Conservation (phyloP, 2,329 filamentous ascomycete species). For the Aureobasidium namibiae region DNA sequence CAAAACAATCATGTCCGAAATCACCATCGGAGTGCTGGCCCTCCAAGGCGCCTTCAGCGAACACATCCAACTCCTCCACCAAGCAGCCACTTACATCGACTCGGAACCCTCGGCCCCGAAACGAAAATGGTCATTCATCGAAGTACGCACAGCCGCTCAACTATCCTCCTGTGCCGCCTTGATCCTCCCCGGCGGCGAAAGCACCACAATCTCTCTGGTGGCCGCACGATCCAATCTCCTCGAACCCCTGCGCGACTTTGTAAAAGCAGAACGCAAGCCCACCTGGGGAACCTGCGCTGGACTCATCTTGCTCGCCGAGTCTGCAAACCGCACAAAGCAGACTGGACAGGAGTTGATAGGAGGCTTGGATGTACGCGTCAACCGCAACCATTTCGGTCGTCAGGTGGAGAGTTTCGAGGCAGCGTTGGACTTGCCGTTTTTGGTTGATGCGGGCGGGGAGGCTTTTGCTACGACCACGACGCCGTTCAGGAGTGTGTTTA, state of each 20-base stretch:
- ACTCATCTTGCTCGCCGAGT: constrained; percentile 80
- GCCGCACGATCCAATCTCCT: constrained; percentile 73
- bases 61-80: constrained; percentile 67
- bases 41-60: constrained; percentile 92
- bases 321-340: constrained; percentile 79
- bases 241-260: constrained; percentile 78
- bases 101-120: constrained; percentile 14
- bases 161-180: constrained; percentile 70
- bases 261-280: constrained; percentile 75
- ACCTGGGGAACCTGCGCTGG: constrained; percentile 97
- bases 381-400: constrained; percentile 89
- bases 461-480: constrained; percentile 20
- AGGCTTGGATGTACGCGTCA: constrained; percentile 80
- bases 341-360: constrained; percentile 91
- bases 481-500: constrained; percentile 82
- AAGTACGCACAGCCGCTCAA: constrained; percentile 70
- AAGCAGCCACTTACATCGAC: constrained; percentile 51
- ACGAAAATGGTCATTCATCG: constrained; percentile 53
- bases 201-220: constrained; percentile 84
- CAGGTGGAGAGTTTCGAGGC: constrained; percentile 89
- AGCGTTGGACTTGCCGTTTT: constrained; percentile 63
- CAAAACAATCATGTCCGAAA: constrained; percentile 18
- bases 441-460: constrained; percentile 32
- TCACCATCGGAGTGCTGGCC: constrained; percentile 58
- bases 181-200: constrained; percentile 89